These are phyloP conservation scores for Phytophthora cactorum DNA, from an alignment of 352 stramenopile species.

Conservation along the genomic window DNA sequence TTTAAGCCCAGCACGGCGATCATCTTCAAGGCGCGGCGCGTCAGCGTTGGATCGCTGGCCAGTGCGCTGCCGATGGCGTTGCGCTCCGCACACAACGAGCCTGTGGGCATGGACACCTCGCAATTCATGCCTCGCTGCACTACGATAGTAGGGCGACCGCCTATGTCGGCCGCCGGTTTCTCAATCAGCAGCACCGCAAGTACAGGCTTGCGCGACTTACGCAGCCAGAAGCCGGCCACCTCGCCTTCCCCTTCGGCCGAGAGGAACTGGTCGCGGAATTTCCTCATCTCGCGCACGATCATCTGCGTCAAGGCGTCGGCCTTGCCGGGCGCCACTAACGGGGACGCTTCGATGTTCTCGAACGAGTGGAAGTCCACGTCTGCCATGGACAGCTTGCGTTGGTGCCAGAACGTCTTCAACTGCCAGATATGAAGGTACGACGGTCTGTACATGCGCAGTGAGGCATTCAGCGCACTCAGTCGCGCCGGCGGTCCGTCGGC, in stretches of 20 bases:
- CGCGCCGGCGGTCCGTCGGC: conserved; percentile 95
- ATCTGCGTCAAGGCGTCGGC: conserved; percentile 83
- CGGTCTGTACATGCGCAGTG: conserved; percentile 93
- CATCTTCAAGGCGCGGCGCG: conserved; percentile 92
- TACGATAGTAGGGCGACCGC: conserved; percentile 53
- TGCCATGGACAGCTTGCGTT: conserved; percentile 93
- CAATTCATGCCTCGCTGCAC: conserved; percentile 98
- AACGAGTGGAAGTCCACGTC: conserved; percentile 98
- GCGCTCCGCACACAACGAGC: conserved; percentile 96
- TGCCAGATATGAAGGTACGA: conserved; percentile 99
- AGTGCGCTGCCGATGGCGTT: conserved; percentile 98
- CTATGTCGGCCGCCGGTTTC: conserved; percentile 56
- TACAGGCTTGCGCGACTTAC: conserved; percentile 98
- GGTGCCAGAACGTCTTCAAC: conserved; percentile 99
- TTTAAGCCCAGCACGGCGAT: conserved; percentile 95
- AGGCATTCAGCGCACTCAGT: conserved; percentile 96
- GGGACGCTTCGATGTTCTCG: conserved; percentile 97
- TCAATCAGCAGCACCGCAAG: conserved; percentile 97
- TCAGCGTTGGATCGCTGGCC: conserved; percentile 93
- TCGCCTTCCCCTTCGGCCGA: conserved; percentile 82
- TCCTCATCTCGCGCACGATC: conserved; percentile 94
- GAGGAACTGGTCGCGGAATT: conserved; percentile 87
- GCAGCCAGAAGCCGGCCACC: conserved; percentile 96
- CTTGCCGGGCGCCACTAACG: conserved; percentile 84
- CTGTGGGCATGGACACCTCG: conserved; percentile 97